Conservation (phyloP, 176 grass and related monocot genomes). For the Avena atlantica region DNA sequence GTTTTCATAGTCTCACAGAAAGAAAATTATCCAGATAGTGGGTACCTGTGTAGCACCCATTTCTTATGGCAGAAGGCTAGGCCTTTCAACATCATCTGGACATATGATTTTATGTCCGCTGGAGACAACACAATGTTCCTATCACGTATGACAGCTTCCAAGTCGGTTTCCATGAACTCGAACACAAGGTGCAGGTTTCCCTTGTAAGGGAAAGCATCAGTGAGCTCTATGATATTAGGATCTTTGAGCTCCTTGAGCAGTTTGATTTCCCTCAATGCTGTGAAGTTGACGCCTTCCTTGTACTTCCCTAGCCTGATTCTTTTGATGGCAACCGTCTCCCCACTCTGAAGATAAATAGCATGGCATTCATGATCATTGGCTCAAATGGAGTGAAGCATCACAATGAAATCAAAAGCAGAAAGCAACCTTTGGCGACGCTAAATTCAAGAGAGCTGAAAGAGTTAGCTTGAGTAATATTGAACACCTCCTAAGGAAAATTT, state of each 20-base stretch:
- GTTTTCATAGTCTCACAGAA: neutral
- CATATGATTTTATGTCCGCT: conserved; percentile 89
- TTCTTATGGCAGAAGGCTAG: conserved; percentile 92
- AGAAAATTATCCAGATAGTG: conserved; percentile 41
- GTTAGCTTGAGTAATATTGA: neutral
- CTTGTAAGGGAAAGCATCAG: conserved; percentile 95
- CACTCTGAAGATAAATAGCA: conserved; percentile 72
- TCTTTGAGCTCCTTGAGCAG: conserved; percentile 93
- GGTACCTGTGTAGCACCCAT: conserved; percentile 98
- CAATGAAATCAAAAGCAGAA: neutral
- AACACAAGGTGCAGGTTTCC: conserved; percentile 95
- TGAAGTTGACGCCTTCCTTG: conserved; percentile 98
- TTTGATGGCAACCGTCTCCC: conserved; percentile 89
- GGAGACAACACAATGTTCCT: conserved; percentile 87
- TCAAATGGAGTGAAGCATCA: conserved; percentile 3
- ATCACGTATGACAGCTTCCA: conserved; percentile 96
- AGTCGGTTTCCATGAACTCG: conserved; percentile 97
- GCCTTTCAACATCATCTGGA: conserved; percentile 98
- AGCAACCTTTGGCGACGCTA: neutral
- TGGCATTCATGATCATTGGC: conserved; percentile 12
- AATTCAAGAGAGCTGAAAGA: neutral
- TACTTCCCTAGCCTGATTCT: conserved; percentile 90
- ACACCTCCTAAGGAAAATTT: neutral
- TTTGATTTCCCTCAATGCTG: conserved; percentile 97
- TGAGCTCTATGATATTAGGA: conserved; percentile 92